These are phyloP conservation scores for Suillus clintonianus DNA, from an alignment of 768 basidiomycete species.

Conservation along the genomic window DNA sequence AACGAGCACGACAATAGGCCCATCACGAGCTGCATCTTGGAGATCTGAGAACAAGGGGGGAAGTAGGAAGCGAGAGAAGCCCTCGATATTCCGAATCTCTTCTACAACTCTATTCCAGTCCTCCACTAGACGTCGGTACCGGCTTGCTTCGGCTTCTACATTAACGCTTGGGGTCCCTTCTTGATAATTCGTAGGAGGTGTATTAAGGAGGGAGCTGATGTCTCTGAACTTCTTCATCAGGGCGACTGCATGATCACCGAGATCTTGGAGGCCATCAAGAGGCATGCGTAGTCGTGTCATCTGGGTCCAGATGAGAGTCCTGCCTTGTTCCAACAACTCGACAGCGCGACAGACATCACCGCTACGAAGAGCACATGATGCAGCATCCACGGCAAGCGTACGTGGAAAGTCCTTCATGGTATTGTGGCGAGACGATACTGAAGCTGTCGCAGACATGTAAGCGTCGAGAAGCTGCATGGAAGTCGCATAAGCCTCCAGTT, in stretches of 20 bases:
- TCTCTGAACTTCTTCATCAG: not conserved
- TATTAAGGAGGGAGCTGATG: not conserved
- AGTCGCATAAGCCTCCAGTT: not conserved
- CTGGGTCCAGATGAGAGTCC: not conserved
- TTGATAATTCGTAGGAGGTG: not conserved
- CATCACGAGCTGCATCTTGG: constrained; percentile 5
- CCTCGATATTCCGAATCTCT: constrained; percentile 13
- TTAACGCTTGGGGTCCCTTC: not conserved
- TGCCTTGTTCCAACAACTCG: not conserved
- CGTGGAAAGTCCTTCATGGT: not conserved
- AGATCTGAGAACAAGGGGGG: constrained; percentile 11
- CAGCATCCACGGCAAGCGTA: not conserved
- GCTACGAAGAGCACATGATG: not conserved
- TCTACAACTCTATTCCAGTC: constrained; percentile 14
- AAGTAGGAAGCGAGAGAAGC: constrained; percentile 15
- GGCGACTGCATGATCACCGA: not conserved
- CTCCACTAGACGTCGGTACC: not conserved
- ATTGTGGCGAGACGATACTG: not conserved
- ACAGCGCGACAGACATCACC: not conserved
- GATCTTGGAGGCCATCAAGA: not conserved
- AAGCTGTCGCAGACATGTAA: not conserved
- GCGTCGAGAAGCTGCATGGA: not conserved
- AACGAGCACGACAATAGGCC: constrained; percentile 5
- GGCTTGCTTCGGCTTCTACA: not conserved
- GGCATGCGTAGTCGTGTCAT: not conserved